Evolutionary conservation across 768 basidiomycete genomes (phyloP), one percentile per base, ranked within the genome.

Genomic region (Cantharellus cinnabarinus): DNA sequence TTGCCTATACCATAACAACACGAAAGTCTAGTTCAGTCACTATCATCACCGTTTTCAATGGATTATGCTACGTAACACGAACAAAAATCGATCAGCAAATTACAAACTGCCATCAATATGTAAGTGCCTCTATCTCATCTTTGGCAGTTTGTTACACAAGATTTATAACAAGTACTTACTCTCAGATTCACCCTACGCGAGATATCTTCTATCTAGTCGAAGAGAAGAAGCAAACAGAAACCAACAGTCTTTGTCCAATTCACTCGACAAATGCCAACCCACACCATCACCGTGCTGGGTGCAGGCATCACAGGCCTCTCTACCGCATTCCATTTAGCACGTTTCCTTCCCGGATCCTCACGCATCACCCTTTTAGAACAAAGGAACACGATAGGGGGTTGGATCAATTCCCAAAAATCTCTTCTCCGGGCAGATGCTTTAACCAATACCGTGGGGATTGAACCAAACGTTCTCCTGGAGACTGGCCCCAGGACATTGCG

Each of bases 401-500:
- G 91, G 93, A 77, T 89, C 0, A 29, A 29, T 29, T 29, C 20
- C 20, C 20, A 29, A 29, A 29, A 29, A 29, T 29, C 20, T 29
- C 20, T 29, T 29, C 20, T 29, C 20, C 74, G 71, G 10, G 10
- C 10, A 10, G 14, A 10, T 14, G 34, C 10, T 35, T 38, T 14
- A 10, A 10, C 10, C 10, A 10, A 14, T 54, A 37, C 52, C 10
- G 44, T 29, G 44, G 10, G 29, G 44, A 10, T 48, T 48, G 10
- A 48, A 10, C 52, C 1, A 10, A 10, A 37, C 10, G 75, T 90
- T 5, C 66, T 87, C 2, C 72, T 97, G 3, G 94, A 99, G 71
- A 75, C 78, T 34, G 94, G 94, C 1, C 91, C 94, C 35, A 73
- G 93, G 44, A 93, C 88, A 14, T 72, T 99, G 39, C 71, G 91